Evolutionary conservation across 371 early-diverging fungal genomes (phyloP), one percentile per base, ranked within the genome.

Genomic region (Mortierella sp.): DNA sequence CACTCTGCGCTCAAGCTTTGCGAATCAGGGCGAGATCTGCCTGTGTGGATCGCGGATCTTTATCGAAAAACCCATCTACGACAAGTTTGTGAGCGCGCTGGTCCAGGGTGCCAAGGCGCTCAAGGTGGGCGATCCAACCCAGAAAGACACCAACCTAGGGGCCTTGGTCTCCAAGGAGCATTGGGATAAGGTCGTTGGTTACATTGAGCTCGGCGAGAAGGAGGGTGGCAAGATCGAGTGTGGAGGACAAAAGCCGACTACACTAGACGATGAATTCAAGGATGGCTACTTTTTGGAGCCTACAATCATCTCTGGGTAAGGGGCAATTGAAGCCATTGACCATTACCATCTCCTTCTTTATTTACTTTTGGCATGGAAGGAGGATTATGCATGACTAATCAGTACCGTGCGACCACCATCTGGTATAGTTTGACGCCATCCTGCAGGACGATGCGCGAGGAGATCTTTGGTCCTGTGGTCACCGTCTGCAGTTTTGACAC

Each of bases 401-500:
- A n/a, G n/a, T n/a, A n/a, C n/a, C n/a, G n/a, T n/a, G n/a, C n/a
- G n/a, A n/a, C n/a, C n/a, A n/a, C n/a, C n/a, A n/a, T n/a, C n/a
- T n/a, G n/a, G n/a, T n/a, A 28, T 71, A 83, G 83, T 6, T 71
- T 92, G 9, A 60, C 68, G 0, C 87, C 88, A 14, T 59, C 79
- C 41, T 84, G 86, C 55, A 71, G 87, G 10, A 73, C 90, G 24
- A 86, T 89, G 39, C 87, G 84, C n/a, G 93, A 95, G 64, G 95
- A 95, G 70, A 93, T 95, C 12, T 96, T 95, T 84, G 95, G 91
- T 0, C 93, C 94, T 13, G 89, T 92, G 0, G 88, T 95, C n/a
- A 85, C 90, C 26, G 78, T 96, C 19, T 71, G 83, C 19, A 90
- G 92, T 0, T 96, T 94, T 66, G 84, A 87, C 31, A 82, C 84